Base-by-base conservation (phyloP, 139 green algal genomes). In the Edaphochlamys debaryana region DNA sequence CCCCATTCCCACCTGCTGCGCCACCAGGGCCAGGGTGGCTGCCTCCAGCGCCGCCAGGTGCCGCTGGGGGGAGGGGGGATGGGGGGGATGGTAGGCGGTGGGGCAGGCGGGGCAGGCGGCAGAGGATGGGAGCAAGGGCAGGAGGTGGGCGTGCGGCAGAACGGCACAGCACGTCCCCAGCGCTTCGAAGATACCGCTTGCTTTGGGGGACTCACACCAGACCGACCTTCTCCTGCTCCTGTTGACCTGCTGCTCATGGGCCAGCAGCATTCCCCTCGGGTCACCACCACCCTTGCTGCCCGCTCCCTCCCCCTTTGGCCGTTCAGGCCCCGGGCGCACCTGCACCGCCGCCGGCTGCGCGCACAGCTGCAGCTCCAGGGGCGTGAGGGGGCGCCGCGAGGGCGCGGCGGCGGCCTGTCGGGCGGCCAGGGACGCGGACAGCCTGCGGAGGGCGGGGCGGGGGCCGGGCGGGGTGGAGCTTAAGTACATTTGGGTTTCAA, bases 1-100 rank as follows among this genome's bases (percentile, higher is more conserved):
- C n/a, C n/a, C n/a, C n/a, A n/a, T n/a, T n/a, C 60, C 19, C 60
- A 82, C 76, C 76, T 82, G 76, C 22, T 82, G 76, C n/a, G 73
- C 76, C n/a, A 82, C 38, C 2, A 74, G 63, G 4, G 76, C 76
- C n/a, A 73, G 42, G 0, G 76, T 82, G 30, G 76, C 76, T 9
- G 42, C 11, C 60, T 82, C 76, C 6, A 82, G 60, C 15, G 76
- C 60, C 20, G 41, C 42, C 62, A 73, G 11, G 76, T 82, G 76
- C 6, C 60, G 41, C 76, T 82, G 76, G 3, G 32, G 20, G 32
- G 54, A 4, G 54, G 54, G 54, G 54, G 54, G 11, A 30, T 29
- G 54, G 54, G 11, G 54, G 54, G 17, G 54, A 20, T 15, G 54
- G 11, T n/a, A n/a, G 54, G 54, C 54, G 11, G 17, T 63, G 20